A percentile compares a stretch with the other conserved stretches of the same genome.
These are phyloP conservation scores for Silene latifolia DNA, from an alignment of 148 eudicot genomes.

Conservation along the genomic window DNA sequence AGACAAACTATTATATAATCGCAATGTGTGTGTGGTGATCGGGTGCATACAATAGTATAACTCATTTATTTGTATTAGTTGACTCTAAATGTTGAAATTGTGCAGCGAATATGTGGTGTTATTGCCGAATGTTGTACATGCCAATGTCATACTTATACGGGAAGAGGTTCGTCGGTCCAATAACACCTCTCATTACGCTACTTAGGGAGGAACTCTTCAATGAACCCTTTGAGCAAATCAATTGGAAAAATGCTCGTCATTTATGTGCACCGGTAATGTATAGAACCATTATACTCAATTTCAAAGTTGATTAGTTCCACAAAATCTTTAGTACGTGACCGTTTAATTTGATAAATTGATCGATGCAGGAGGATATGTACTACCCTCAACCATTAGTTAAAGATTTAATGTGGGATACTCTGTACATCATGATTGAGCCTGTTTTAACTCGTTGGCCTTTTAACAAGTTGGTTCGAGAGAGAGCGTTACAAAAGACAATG, in stretches of 20 bases:
- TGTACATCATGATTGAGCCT: conserved; percentile 24
- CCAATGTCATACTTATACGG: conserved; percentile 48
- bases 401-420: conserved; percentile 30
- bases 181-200: conserved; percentile 28
- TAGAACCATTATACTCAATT: neutral
- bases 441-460: conserved; percentile 30
- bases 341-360: no score
- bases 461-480: conserved; percentile 24
- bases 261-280: conserved; percentile 32
- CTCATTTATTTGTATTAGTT: no score
- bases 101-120: conserved; percentile 39
- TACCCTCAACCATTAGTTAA: conserved; percentile 27
- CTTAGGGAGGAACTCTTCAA: conserved; percentile 36
- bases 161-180: conserved; percentile 38
- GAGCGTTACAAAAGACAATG: conserved; percentile 23
- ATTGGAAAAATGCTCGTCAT: conserved; percentile 35
- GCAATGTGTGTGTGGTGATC: no score
- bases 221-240: conserved; percentile 30
- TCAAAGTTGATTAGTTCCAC: no score
- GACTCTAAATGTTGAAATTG: no score
- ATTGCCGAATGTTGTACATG: conserved; percentile 29
- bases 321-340: no score
- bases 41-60: no score
- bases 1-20: no score
- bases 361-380: conserved; percentile 26